Conservation (phyloP, 306 rosid species). For the Casuarina equisetifolia region DNA sequence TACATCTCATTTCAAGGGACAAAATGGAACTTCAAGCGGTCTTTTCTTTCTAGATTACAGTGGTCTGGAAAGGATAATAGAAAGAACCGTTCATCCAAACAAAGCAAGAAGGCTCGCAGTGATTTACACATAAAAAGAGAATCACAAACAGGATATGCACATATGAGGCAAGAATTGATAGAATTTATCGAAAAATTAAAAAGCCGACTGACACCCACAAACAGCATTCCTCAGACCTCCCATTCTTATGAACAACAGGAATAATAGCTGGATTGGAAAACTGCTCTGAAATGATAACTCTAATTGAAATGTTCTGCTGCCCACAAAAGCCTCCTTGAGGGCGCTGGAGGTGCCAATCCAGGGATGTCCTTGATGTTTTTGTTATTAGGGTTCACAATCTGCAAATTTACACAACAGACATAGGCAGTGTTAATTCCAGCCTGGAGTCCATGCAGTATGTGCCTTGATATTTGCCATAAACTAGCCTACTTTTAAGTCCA, state of each 20-base stretch:
- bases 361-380: slow-evolving; percentile 84
- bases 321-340: slow-evolving; percentile 86
- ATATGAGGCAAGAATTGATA: slow-evolving; percentile 51
- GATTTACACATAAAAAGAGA: slow-evolving; percentile 47
- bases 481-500: background rate
- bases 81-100: slow-evolving; percentile 40
- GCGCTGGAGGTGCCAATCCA: slow-evolving; percentile 95
- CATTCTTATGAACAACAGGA: slow-evolving; percentile 23
- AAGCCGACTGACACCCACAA: slow-evolving; percentile 33
- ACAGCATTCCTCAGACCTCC: slow-evolving; percentile 39
- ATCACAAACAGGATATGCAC: slow-evolving; percentile 64
- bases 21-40: background rate
- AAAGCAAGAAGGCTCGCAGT: slow-evolving; percentile 40
- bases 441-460: background rate
- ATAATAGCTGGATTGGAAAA: slow-evolving; percentile 30
- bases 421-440: background rate
- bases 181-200: slow-evolving; percentile 23
- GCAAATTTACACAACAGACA: slow-evolving; percentile 23
- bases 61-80: slow-evolving; percentile 28
- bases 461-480: background rate
- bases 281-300: slow-evolving; percentile 25
- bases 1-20: too few relatives aligned
- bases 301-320: slow-evolving; percentile 41
- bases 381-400: slow-evolving; percentile 88
- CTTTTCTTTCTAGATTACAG: background rate